Evolutionary conservation across 139 green algal genomes (phyloP), one percentile per base, ranked within the genome.

Genomic region (Asterochloris sp.): DNA sequence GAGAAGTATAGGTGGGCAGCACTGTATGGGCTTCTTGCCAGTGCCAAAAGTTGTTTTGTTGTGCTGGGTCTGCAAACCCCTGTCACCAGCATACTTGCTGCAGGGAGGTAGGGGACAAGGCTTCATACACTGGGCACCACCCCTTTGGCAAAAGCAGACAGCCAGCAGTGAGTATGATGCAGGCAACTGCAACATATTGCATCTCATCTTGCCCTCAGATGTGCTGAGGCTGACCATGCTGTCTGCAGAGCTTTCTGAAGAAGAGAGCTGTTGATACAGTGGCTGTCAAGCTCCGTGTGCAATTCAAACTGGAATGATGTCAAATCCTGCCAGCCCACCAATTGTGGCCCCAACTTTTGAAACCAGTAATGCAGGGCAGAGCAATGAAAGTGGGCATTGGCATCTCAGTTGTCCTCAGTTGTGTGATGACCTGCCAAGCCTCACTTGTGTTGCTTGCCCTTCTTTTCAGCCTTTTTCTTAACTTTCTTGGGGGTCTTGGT

Each of bases 401-500:
- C 38, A 54, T 54, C 38, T 54, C 38, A 6, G 4, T 54, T 10
- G 38, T 54, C 38, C 38, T 54, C 38, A 54, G 38, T 54, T 54
- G 4, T 54, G 2, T 54, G 38, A 54, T 54, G 38, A 54, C 2
- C 4, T 6, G 6, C 38, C 38, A 54, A 54, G 38, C 60, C 67
- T 23, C 54, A 69, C 61, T 80, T 80, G 12, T 80, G 54, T 27
- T 27, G 63, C 28, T 86, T 86, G 74, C 26, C 27, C 23, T 76
- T 83, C 14, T 89, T 89, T 10, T 87, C 88, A 4, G 89, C 86
- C 21, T 87, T 87, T 88, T 98, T 99, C 84, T 99, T 99, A 21
- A 96, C 85, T 26, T 98, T 90, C 86, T 99, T 99, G 14, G 94
- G 94, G 28, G 95, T 85, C 85, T 99, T 99, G 19, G 62, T 88